Conservation (phyloP, 176 grass and related monocot genomes). For the Aegilops bicornis region DNA sequence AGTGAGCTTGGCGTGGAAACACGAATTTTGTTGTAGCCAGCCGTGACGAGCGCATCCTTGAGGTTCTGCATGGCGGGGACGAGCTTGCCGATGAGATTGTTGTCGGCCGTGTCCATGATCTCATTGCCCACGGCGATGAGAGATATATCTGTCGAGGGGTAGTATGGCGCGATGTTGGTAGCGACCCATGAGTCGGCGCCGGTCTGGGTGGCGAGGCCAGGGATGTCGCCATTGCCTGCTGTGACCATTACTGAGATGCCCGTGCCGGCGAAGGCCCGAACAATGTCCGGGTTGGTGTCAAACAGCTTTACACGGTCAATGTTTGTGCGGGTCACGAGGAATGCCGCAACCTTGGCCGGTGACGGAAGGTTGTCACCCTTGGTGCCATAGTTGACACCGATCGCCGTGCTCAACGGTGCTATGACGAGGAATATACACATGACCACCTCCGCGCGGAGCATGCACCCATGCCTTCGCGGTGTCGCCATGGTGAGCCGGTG, state of each 20-base stretch:
- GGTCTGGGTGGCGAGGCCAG: conserved; percentile 36
- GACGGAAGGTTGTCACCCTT: conserved; percentile 73
- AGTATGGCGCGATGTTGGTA: conserved; percentile 62
- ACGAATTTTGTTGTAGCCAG: conserved; percentile 54
- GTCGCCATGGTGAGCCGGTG: conserved; percentile 33
- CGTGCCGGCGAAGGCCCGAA: conserved; percentile 75
- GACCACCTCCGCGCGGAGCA: neutral
- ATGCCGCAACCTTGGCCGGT: conserved; percentile 49
- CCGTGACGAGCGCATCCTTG: conserved; percentile 36
- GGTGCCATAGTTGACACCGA: conserved; percentile 91
- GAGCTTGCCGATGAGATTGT: conserved; percentile 57
- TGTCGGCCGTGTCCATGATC: conserved; percentile 62
- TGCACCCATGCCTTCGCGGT: neutral
- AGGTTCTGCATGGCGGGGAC: conserved; percentile 76
- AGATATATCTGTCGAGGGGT: conserved; percentile 65
- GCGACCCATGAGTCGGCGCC: conserved; percentile 71
- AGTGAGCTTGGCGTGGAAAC: conserved; percentile 80
- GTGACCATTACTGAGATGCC: conserved; percentile 69
- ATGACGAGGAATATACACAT: conserved; percentile 3
- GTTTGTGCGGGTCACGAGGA: conserved; percentile 54
- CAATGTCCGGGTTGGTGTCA: conserved; percentile 67
- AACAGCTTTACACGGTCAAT: conserved; percentile 91
- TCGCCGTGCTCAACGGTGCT: conserved; percentile 17
- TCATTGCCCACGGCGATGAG: conserved; percentile 74
- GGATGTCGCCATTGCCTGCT: conserved; percentile 73